Evolutionary conservation across 495 filamentous ascomycete genomes (phyloP), one percentile per base, ranked within the genome.

Genomic region (Penicillium goetzii): DNA sequence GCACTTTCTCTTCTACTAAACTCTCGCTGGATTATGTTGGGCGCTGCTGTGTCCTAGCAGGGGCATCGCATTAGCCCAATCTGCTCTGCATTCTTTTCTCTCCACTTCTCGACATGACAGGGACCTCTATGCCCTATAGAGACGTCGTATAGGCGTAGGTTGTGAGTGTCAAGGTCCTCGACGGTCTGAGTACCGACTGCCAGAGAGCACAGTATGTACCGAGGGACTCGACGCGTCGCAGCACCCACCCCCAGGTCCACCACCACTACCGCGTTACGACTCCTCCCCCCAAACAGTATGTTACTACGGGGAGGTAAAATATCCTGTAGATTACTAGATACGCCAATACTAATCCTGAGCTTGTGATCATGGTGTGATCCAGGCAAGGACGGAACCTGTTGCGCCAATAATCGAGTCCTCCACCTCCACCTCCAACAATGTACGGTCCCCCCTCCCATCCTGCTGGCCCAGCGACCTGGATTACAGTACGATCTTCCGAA

Each of bases 311-410:
- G 26, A 9, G 47, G 47, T 51, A 51, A 51, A 51, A 2, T 47
- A 47, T 25, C 21, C 12, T 51, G 12, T 51, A 28, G n/a, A n/a
- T n/a, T n/a, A n/a, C n/a, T n/a, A n/a, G 47, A 23, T 51, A 51
- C 23, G 25, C 47, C 47, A 30, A 23, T 47, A 23, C 21, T 25
- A 25, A 47, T 47, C 17, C 23, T 49, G 17, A 55, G 60, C 61
- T 64, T 49, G 61, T 64, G 56, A 64, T 64, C 38, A 58, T 60
- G 58, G 59, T 55, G 51, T 56, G 59, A 61, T 61, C 59, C 26
- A 32, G 25, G 34, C 49, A 38, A 45, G 49, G 23, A 28, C 45
- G 30, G 49, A 47, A 25, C 41, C 17, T 61, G 36, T 15, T 52
- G 40, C 52, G 7, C 52, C 52, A 55, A 55, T 55, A 55, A 55